Percentiles rank a stretch among this genome's conserved stretches.
Conservation (phyloP, 495 filamentous ascomycete genomes). For the Parmelia sp. region DNA sequence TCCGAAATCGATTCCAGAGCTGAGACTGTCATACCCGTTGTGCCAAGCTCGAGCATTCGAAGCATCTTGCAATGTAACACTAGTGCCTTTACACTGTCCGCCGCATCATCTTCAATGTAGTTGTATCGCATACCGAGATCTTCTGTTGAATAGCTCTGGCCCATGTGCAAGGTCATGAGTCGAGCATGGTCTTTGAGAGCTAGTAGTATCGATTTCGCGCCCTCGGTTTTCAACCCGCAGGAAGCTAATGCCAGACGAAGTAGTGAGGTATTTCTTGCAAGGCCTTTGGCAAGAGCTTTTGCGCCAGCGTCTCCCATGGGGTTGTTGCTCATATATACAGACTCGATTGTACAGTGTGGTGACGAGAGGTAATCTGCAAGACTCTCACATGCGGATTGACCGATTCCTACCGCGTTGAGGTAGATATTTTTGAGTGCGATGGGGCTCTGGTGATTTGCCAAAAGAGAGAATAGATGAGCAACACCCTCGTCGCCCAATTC, state of each 20-base stretch:
- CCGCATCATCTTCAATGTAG: constrained; percentile 25
- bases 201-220: constrained; percentile 26
- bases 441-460: constrained; percentile 21
- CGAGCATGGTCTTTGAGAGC: constrained; percentile 23
- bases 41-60: constrained; percentile 28
- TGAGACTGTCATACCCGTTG: constrained; percentile 17
- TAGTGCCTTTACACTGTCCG: constrained; percentile 16
- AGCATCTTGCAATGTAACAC: constrained; percentile 13
- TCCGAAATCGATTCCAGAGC: constrained; percentile 16
- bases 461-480: constrained; percentile 28
- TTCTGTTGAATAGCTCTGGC: constrained; percentile 33
- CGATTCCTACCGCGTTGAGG: constrained; percentile 36
- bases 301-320: constrained; percentile 24
- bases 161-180: constrained; percentile 29
- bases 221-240: constrained; percentile 27
- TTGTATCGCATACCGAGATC: constrained; percentile 35
- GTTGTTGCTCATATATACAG: constrained; percentile 34
- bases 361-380: constrained; percentile 30
- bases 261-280: constrained; percentile 19
- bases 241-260: constrained; percentile 26
- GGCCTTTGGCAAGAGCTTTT: neutral
- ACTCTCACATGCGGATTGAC: constrained; percentile 24
- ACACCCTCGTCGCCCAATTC: constrained; percentile 36
- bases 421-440: constrained; percentile 34
- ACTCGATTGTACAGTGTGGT: constrained; percentile 28